These are phyloP conservation scores for Cladophialophora yegresii DNA, from an alignment of 2,329 filamentous ascomycete species.

Conservation along the genomic window DNA sequence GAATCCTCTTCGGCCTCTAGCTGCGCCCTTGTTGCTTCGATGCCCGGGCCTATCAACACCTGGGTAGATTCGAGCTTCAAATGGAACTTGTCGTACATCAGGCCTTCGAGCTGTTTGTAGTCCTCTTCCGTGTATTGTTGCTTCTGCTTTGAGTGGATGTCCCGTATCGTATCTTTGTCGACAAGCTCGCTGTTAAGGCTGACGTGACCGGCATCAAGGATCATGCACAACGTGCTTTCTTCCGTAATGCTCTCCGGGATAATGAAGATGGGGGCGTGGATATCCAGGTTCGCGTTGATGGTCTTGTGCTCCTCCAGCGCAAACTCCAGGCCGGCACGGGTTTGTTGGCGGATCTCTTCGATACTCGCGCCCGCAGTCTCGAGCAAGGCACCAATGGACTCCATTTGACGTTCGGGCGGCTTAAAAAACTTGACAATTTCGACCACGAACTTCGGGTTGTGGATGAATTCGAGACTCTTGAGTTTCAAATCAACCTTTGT, in stretches of 20 bases:
- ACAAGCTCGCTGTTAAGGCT: slow-evolving; percentile 93
- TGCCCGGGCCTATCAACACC: slow-evolving; percentile 88
- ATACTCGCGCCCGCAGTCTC: slow-evolving; percentile 94
- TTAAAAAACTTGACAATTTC: slow-evolving; percentile 94
- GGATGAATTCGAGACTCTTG: slow-evolving; percentile 94
- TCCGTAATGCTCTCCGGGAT: slow-evolving; percentile 89
- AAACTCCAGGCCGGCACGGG: slow-evolving; percentile 91
- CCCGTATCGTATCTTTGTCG: slow-evolving; percentile 82
- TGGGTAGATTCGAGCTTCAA: slow-evolving; percentile 94
- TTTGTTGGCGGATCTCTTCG: slow-evolving; percentile 91
- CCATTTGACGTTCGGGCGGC: slow-evolving; percentile 95
- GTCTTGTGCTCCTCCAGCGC: slow-evolving; percentile 97
- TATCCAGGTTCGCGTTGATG: slow-evolving; percentile 90
- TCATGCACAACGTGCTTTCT: slow-evolving; percentile 79
- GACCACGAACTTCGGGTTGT: slow-evolving; percentile 91
- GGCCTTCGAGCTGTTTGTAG: slow-evolving; percentile 78
- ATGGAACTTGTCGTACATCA: slow-evolving; percentile 97
- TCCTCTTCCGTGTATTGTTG: slow-evolving; percentile 87
- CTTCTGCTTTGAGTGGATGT: slow-evolving; percentile 87
- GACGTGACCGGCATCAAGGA: slow-evolving; percentile 93
- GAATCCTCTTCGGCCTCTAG: slow-evolving; percentile 67
- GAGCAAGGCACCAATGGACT: slow-evolving; percentile 93
- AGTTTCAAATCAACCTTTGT: slow-evolving; percentile 86
- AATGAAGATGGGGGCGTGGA: slow-evolving; percentile 94
- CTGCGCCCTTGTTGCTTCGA: slow-evolving; percentile 84